Base-by-base conservation (phyloP, 2,329 filamentous ascomycete species). In the Davidsoniella virescens region DNA sequence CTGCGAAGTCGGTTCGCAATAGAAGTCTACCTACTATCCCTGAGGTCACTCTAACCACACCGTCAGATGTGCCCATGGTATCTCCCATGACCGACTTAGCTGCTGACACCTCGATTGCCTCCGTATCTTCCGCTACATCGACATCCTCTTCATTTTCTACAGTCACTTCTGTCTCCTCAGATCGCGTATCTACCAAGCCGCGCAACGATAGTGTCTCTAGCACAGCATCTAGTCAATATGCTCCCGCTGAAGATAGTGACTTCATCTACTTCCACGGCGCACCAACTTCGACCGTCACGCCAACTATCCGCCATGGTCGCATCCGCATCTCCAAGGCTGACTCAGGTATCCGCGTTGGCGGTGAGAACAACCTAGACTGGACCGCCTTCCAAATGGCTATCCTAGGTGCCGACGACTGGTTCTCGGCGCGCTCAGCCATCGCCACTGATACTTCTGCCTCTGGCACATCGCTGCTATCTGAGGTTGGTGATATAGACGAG, bases 351-450 rank as follows among this genome's bases (percentile, higher is more conserved):
- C 51, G 49, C 16, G 46, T 51, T 44, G 17, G 48, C 23, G 42
- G 44, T 14, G 54, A 56, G 17, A 50, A 72, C 44, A 69, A 66
- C 7, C 61, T 80, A 3, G 76, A 81, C 64, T 80, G 76, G 76
- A 76, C 72, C 5, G 75, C 76, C 3, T 80, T 79, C 58, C 76
- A 81, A 61, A 78, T 79, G 69, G 76, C 77, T 14, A 78, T 80
- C 46, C 63, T 74, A 0, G 75, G 76, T 40, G 73, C 72, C 4
- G 71, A 72, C 2, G 72, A 71, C 26, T 73, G 75, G 55, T 65
- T 73, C 42, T 64, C 68, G 63, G 16, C 72, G 71, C 47, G 62
- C 63, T 16, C 62, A 16, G 36, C 65, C 44, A 47, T 37, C 14
- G 45, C 47, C 18, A 66, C 68, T 56, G 65, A 14, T 29, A 14